These are phyloP conservation scores for Ceratobasidium sp. DNA, from an alignment of 1,284 basidiomycete genomes.

Conservation along the genomic window DNA sequence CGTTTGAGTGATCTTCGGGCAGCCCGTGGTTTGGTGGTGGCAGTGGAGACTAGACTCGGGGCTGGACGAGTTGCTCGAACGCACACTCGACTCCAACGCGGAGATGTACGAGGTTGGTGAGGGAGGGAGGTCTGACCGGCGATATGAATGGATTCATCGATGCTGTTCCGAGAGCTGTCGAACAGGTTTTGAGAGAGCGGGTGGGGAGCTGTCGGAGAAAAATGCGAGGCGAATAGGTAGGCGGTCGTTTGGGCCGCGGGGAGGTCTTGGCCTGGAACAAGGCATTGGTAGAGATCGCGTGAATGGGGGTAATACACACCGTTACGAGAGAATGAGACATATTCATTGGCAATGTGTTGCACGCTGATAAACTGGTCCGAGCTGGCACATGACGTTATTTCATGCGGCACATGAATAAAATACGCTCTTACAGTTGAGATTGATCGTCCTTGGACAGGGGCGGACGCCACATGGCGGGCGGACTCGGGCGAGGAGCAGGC, in stretches of 20 bases:
- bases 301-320: background rate
- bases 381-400: slow-evolving; percentile 4
- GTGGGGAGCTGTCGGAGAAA: slow-evolving; percentile 4
- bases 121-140: slow-evolving; percentile 9
- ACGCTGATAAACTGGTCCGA: background rate
- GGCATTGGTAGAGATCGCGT: background rate
- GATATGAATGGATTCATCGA: slow-evolving; percentile 20
- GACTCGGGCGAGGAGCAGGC: background rate
- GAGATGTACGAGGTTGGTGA: slow-evolving; percentile 27
- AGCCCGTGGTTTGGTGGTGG: slow-evolving; percentile 27
- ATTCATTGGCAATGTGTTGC: slow-evolving; percentile 31
- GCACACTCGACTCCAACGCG: slow-evolving; percentile 14
- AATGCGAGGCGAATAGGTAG: slow-evolving; percentile 23
- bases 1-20: slow-evolving; percentile 56
- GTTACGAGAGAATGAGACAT: background rate
- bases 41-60: slow-evolving; percentile 22
- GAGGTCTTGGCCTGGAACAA: background rate
- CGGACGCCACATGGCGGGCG: slow-evolving; percentile 8
- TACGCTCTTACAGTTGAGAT: slow-evolving; percentile 7
- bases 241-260: slow-evolving; percentile 20
- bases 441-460: slow-evolving; percentile 18
- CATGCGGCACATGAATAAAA: background rate
- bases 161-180: slow-evolving; percentile 14
- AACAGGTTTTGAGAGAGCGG: background rate
- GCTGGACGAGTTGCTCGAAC: slow-evolving; percentile 31